Base-by-base conservation (phyloP, 2,329 filamentous ascomycete genomes). In the Fusarium vanettenii region DNA sequence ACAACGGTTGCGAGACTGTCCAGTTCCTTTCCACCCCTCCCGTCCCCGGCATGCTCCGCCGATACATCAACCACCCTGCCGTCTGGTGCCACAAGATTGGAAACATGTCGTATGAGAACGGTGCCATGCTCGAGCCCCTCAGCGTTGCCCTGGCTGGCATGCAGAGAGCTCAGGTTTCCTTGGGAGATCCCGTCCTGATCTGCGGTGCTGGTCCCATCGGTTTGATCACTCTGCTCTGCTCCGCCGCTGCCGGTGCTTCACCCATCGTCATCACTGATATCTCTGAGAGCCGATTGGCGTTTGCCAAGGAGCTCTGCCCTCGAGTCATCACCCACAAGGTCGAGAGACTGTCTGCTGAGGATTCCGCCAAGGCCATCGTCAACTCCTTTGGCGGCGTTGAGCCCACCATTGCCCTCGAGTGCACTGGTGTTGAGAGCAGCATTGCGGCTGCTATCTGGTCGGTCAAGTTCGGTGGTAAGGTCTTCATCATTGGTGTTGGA, bases 21-120 rank as follows among this genome's bases (percentile, higher is more conserved):
- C 86, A 89, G 64, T 98, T 98, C 87, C 89, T 97, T 61, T 97
- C 94, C 60, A 98, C 97, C 5, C 96, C 97, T 10, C 96, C 97
- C 14, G 92, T 97, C 33, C 90, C 94, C 10, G 97, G 96, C 39
- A 89, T 98, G 73, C 88, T 98, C 78, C 91, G 96, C 77, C 91
- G 96, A 83, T 98, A 98, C 83, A 94, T 98, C 85, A 97, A 96
- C 86, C 96, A 98, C 86, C 95, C 95, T 4, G 95, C 95, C 22
- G 88, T 93, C 60, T 98, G 95, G 95, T 98, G 96, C 86, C 95
- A 98, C 88, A 97, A 97, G 88, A 97, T 98, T 78, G 94, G 94
- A 57, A 87, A 94, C 83, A 95, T 98, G 93, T 93, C 92, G 65
- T 98, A 92, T 81, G 96, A 98, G 86, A 91, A 97, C 81, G 97